Evolutionary conservation across 2,329 filamentous ascomycete species (phyloP).

Genomic region (Lojkania enalia): DNA sequence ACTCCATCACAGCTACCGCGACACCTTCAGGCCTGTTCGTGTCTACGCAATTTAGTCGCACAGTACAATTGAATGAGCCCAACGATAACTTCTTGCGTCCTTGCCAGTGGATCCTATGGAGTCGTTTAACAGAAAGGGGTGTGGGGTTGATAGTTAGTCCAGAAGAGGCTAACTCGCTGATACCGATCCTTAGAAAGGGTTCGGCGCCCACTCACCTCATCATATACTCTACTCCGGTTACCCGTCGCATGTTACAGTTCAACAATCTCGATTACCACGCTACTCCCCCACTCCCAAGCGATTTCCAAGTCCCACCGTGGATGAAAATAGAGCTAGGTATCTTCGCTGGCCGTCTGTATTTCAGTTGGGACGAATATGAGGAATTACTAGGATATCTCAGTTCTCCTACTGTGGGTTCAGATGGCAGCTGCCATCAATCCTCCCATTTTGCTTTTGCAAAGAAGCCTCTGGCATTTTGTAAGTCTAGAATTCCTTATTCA

Average conservation of each 20-base stretch:
- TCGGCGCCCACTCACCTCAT: constrained; percentile 49
- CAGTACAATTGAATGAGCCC: no score
- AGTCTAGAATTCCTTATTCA: not conserved
- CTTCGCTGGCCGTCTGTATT: constrained; percentile 64
- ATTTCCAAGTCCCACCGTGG: constrained; percentile 55
- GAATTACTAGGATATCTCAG: constrained; percentile 31
- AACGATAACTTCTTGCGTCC: constrained; percentile 36
- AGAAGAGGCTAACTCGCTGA: constrained; percentile 63
- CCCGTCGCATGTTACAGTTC: constrained; percentile 63
- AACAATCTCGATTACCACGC: constrained; percentile 58
- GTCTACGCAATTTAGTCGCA: constrained; percentile 53
- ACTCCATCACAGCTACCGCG: no score
- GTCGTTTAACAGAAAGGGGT: constrained; percentile 43
- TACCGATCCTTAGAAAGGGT: constrained; percentile 48
- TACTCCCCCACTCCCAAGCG: constrained; percentile 51
- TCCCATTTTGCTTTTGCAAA: no score
- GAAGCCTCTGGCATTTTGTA: constrained; percentile 7
- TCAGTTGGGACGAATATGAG: constrained; percentile 53
- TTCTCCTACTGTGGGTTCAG: constrained; percentile 13
- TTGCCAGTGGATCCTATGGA: constrained; percentile 67
- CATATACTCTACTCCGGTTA: constrained; percentile 63
- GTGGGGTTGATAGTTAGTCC: constrained; percentile 62
- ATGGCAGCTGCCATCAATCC: constrained; percentile 29
- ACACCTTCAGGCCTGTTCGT: constrained; percentile 46
- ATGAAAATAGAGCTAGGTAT: constrained; percentile 63